Evolutionary conservation across 1,284 basidiomycete species (phyloP), one percentile per base, ranked within the genome.

Genomic region (Psilocybe mexicana): DNA sequence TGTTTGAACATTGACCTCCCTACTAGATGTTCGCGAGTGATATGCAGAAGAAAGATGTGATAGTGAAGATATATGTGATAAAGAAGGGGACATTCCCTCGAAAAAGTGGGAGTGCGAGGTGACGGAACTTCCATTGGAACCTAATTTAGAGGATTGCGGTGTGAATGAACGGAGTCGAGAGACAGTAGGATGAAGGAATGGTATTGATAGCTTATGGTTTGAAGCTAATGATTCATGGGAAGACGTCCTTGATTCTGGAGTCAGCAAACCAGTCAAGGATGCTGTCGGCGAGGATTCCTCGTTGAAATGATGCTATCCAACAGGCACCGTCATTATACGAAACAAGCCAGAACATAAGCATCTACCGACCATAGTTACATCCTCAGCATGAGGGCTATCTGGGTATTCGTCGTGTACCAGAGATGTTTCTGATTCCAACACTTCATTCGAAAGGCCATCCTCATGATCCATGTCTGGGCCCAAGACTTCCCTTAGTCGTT

Each of bases 91-190:
- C 35, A 74, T 63, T 12, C 70, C 76, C 56, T 77, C 74, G 50
- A 75, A 71, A 25, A 74, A 60, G 53, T 79, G 77, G 1, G 79
- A 78, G 59, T 76, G 76, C 42, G 80, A 69, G 12, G 81, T 76
- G 48, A 72, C 65, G 44, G 75, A 68, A 65, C 80, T 83, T 7
- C 75, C 79, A 48, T 79, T 78, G 23, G 82, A 85, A 4, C 78
- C 69, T 7, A 76, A 64, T 28, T 78, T 82, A 1, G 85, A 83
- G 28, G 76, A 69, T 53, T 79, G 80, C 14, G 85, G 83, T 8
- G 79, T 80, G 61, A 77, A 82, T 1, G 90, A 92, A 38, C 93
- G 89, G 43, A 96, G 81, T 23, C 93, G 84, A 11, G 93, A 96
- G 6, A 95, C 84, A 26, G 82, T 86, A 1, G 92, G 92, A 67